Evolutionary conservation across 2,329 filamentous ascomycete species (phyloP).

Genomic region (Phaeosphaeriaceae sp.): DNA sequence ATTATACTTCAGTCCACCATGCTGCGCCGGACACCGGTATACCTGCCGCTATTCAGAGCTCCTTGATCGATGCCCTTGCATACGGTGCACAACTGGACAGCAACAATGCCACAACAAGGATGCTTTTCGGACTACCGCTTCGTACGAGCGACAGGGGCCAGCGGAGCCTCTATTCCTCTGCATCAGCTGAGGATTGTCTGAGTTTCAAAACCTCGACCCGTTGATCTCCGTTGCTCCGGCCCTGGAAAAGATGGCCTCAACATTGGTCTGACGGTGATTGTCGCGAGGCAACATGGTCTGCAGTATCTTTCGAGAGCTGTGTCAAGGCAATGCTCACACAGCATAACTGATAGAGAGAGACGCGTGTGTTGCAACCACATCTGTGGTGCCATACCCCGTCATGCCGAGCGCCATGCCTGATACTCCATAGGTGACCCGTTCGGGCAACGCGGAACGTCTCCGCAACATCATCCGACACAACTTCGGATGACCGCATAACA

Average conservation of each 20-base stretch:
- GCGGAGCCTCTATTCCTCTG: background rate
- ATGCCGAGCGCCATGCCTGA: slow-evolving; percentile 6
- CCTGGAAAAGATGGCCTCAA: background rate
- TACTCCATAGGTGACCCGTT: slow-evolving; percentile 15
- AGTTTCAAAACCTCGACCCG: background rate
- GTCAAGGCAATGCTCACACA: background rate
- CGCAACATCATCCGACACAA: slow-evolving; percentile 20
- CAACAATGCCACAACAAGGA: background rate
- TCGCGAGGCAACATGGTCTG: background rate
- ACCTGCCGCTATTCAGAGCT: background rate
- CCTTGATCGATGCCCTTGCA: background rate
- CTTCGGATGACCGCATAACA: slow-evolving; percentile 38
- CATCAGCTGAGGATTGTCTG: background rate
- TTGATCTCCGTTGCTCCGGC: background rate
- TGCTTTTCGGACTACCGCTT: background rate
- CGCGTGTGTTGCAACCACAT: background rate
- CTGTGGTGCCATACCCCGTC: background rate
- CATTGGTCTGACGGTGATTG: background rate
- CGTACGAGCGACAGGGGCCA: background rate
- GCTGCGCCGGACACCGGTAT: too few relatives aligned
- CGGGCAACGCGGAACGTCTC: slow-evolving; percentile 22
- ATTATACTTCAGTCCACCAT: background rate
- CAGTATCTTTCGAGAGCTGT: background rate
- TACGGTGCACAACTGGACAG: background rate
- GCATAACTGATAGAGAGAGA: background rate